Evolutionary conservation across 1,284 basidiomycete genomes (phyloP).

Genomic region (Trametes pubescens): DNA sequence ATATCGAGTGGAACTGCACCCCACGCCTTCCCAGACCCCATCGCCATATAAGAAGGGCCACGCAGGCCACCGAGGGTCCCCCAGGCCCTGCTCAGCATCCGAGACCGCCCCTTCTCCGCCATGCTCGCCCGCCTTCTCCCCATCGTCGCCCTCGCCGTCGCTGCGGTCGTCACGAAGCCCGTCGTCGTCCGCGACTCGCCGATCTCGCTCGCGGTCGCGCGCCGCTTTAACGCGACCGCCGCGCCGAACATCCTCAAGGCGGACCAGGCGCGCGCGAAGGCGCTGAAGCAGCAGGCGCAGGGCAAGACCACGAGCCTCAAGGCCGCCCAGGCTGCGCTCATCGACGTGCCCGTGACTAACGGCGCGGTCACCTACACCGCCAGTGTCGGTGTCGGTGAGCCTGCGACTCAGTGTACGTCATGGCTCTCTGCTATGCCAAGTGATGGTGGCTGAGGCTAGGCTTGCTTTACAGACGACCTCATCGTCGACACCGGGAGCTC

Average conservation of each 20-base stretch:
- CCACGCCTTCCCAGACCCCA: background rate
- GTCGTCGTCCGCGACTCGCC: slow-evolving; percentile 36
- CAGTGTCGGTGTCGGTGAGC: slow-evolving; percentile 37
- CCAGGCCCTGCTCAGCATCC: slow-evolving; percentile 23
- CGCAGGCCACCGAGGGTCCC: background rate
- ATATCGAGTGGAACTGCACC: background rate
- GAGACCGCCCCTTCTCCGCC: slow-evolving; percentile 11
- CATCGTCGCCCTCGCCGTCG: slow-evolving; percentile 31
- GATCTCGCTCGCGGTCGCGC: slow-evolving; percentile 36
- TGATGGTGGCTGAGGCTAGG: background rate
- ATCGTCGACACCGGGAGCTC: slow-evolving; percentile 49
- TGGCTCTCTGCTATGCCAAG: background rate
- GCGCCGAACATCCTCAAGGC: slow-evolving; percentile 30
- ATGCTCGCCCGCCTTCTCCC: slow-evolving; percentile 34
- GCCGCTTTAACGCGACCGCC: slow-evolving; percentile 37
- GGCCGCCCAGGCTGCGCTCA: slow-evolving; percentile 12
- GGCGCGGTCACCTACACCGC: slow-evolving; percentile 38
- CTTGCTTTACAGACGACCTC: slow-evolving; percentile 30
- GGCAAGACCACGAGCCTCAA: slow-evolving; percentile 14
- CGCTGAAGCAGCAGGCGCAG: slow-evolving; percentile 30
- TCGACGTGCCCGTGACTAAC: slow-evolving; percentile 36
- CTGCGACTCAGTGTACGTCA: slow-evolving; percentile 35
- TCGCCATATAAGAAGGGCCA: background rate
- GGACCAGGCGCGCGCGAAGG: slow-evolving; percentile 39
- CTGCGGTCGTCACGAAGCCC: slow-evolving; percentile 34